Evolutionary conservation across 345 rosid species (phyloP).

Genomic region (Eucalyptus sp.): DNA sequence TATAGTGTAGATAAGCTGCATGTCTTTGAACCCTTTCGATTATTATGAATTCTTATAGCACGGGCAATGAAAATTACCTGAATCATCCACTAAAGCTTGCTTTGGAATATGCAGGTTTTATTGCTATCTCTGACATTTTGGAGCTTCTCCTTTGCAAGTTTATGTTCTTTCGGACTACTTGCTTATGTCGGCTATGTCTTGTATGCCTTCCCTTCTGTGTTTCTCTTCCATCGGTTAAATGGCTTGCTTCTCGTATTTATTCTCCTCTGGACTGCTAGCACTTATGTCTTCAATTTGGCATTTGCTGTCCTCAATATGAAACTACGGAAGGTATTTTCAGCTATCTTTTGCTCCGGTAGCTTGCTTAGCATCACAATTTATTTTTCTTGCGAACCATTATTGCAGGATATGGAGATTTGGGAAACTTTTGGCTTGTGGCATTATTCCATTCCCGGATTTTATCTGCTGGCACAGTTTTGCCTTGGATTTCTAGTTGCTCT

Average conservation of each 20-base stretch:
- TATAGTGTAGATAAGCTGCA: background rate
- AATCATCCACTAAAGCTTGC: background rate
- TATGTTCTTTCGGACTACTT: constrained; percentile 34
- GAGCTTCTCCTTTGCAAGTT: constrained; percentile 37
- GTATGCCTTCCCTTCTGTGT: constrained; percentile 31
- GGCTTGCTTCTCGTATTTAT: constrained; percentile 38
- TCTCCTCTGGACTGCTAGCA: constrained; percentile 35
- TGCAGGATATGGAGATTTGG: constrained; percentile 39
- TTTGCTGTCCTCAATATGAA: constrained; percentile 13
- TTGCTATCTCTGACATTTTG: constrained; percentile 30
- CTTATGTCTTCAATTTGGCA: constrained; percentile 37
- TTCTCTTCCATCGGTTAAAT: constrained; percentile 24
- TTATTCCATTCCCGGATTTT: constrained; percentile 30
- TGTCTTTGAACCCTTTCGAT: background rate
- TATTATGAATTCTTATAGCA: background rate
- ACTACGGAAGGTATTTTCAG: constrained; percentile 10
- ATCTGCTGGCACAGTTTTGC: constrained; percentile 33
- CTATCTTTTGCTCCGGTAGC: background rate
- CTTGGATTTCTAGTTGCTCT: constrained; percentile 31
- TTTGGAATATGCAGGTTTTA: constrained; percentile 15
- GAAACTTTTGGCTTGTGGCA: constrained; percentile 39
- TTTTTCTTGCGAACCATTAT: background rate
- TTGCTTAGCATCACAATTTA: background rate
- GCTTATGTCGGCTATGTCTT: constrained; percentile 36
- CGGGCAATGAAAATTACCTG: background rate